Evolutionary conservation across 495 filamentous ascomycete species (phyloP).

Genomic region (Penicillium bovifimosum): DNA sequence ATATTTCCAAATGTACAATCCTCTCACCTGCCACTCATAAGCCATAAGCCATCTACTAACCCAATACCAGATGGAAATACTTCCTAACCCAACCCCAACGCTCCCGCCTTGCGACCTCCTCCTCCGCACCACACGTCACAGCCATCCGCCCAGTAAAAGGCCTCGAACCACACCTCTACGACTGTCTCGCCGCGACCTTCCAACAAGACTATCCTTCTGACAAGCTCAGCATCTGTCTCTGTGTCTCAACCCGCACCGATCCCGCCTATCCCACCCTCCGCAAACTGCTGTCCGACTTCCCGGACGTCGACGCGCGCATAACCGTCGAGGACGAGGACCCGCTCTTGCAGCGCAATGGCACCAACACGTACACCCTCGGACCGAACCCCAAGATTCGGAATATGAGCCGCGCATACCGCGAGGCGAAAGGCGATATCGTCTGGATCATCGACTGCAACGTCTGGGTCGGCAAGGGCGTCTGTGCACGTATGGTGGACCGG

Average conservation of each 20-base stretch:
- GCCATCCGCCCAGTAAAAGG: constrained; percentile 92
- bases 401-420: constrained; percentile 91
- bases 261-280: constrained; percentile 72
- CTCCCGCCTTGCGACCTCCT: constrained; percentile 25
- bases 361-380: constrained; percentile 58
- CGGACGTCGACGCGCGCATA: constrained; percentile 65
- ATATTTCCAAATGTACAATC: constrained; percentile 53
- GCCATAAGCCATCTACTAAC: constrained; percentile 14
- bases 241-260: constrained; percentile 70
- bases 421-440: constrained; percentile 83
- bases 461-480: constrained; percentile 77
- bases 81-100: constrained; percentile 36
- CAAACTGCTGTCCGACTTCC: constrained; percentile 64
- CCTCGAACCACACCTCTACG: constrained; percentile 82
- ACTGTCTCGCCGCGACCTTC: constrained; percentile 89
- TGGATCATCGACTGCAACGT: constrained; percentile 98
- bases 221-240: constrained; percentile 78
- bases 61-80: constrained; percentile 37
- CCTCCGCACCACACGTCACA: constrained; percentile 70
- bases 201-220: constrained; percentile 70
- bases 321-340: constrained; percentile 88
- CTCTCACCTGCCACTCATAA: neutral
- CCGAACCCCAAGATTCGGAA: constrained; percentile 99
- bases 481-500: constrained; percentile 79
- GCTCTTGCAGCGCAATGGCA: constrained; percentile 47